A percentile compares a stretch with the other conserved stretches of the same genome.
Conservation (phyloP, 257 asterid species). For the Capsicum pubescens region DNA sequence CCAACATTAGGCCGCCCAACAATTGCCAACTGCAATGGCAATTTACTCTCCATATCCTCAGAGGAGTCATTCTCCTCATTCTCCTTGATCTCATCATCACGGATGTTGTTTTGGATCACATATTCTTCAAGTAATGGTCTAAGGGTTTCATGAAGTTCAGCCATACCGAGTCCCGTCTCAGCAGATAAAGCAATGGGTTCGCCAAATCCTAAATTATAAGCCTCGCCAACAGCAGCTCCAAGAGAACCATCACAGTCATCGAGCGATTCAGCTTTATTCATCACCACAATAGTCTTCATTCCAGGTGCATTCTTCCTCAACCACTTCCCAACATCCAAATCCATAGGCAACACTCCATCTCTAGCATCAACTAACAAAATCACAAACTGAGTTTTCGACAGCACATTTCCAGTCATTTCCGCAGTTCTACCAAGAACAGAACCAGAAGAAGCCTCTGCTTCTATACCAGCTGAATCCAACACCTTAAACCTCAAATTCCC, state of each 20-base stretch:
- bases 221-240: slow-evolving; percentile 83
- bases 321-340: slow-evolving; percentile 98
- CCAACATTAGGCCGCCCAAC: slow-evolving; percentile 99
- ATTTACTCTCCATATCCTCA: slow-evolving; percentile 61
- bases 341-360: slow-evolving; percentile 89
- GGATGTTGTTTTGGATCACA: slow-evolving; percentile 41
- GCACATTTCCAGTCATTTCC: slow-evolving; percentile 81
- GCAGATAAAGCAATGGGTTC: slow-evolving; percentile 95
- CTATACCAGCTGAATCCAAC: slow-evolving; percentile 97
- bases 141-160: slow-evolving; percentile 72
- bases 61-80: slow-evolving; percentile 40
- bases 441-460: slow-evolving; percentile 98
- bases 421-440: slow-evolving; percentile 95
- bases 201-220: slow-evolving; percentile 89
- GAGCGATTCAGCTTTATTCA: slow-evolving; percentile 94
- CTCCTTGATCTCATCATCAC: slow-evolving; percentile 45
- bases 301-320: slow-evolving; percentile 88
- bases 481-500: slow-evolving; percentile 87
- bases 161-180: slow-evolving; percentile 91
- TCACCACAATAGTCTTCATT: slow-evolving; percentile 72
- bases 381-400: slow-evolving; percentile 66
- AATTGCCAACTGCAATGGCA: slow-evolving; percentile 92
- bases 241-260: slow-evolving; percentile 77
- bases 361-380: slow-evolving; percentile 90
- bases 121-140: slow-evolving; percentile 78